Evolutionary conservation across 1,139 yeast genomes (phyloP).

Genomic region (Taiozyma sp.): DNA sequence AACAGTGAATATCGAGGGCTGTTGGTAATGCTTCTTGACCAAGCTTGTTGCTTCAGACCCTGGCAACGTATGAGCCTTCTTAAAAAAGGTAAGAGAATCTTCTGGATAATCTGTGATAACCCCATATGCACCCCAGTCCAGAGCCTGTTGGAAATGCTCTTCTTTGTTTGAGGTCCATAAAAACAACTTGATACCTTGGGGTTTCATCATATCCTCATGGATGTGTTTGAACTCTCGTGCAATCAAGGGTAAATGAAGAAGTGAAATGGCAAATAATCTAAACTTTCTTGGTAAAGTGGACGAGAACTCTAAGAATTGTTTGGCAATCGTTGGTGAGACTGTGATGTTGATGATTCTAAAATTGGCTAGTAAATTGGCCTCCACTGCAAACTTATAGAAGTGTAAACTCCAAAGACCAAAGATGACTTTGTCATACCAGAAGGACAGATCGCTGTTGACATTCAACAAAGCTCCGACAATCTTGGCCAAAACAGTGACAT

Average conservation of each 20-base stretch:
- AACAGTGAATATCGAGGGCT: slow-evolving; percentile 6
- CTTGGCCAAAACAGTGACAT: slow-evolving; percentile 48
- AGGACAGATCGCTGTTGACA: slow-evolving; percentile 44
- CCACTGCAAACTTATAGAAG: slow-evolving; percentile 49
- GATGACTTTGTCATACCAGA: slow-evolving; percentile 65
- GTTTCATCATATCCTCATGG: slow-evolving; percentile 29
- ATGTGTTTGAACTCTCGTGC: slow-evolving; percentile 34
- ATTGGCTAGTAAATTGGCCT: slow-evolving; percentile 33
- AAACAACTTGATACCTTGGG: slow-evolving; percentile 49
- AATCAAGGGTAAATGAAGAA: slow-evolving; percentile 32
- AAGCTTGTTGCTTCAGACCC: not conserved
- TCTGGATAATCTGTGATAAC: slow-evolving; percentile 20
- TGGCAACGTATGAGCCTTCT: not conserved
- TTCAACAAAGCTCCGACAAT: slow-evolving; percentile 44
- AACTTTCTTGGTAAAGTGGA: slow-evolving; percentile 22
- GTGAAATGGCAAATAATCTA: slow-evolving; percentile 2
- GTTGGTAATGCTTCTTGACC: not conserved
- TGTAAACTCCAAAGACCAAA: slow-evolving; percentile 80
- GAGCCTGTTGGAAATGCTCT: slow-evolving; percentile 12
- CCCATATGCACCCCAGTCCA: slow-evolving; percentile 11
- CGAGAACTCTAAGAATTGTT: slow-evolving; percentile 29
- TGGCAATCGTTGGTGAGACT: slow-evolving; percentile 34
- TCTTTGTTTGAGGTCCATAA: slow-evolving; percentile 74
- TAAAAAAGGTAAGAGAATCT: slow-evolving; percentile 9
- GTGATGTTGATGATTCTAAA: slow-evolving; percentile 51